phyloP scores from a whole-genome alignment of 768 basidiomycete species.

The Boletus rufocinnamomeus region DNA sequence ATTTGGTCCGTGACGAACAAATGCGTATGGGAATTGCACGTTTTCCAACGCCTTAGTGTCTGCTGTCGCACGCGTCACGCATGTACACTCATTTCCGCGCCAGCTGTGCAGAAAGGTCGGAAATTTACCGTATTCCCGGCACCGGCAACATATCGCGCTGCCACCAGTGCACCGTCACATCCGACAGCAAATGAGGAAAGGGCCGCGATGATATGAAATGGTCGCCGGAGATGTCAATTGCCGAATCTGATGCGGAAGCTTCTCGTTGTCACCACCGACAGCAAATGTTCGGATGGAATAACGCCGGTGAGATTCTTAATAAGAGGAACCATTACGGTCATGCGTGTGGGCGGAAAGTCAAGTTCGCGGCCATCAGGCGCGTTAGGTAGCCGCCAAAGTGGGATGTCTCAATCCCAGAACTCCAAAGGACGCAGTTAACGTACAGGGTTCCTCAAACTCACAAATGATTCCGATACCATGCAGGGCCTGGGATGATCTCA shows the following conservation, averaged over 20 bases:
- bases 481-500: neutral
- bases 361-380: neutral
- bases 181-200: too few species aligned
- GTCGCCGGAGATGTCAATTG: conserved; percentile 9
- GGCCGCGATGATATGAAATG: neutral
- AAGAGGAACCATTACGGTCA: neutral
- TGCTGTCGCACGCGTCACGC: too few species aligned
- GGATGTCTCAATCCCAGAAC: neutral
- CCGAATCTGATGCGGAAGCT: conserved; percentile 8
- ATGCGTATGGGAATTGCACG: neutral
- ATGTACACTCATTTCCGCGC: neutral
- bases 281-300: conserved; percentile 8
- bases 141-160: neutral
- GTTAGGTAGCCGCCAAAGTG: neutral
- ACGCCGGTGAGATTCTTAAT: conserved; percentile 9
- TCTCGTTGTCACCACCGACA: conserved; percentile 6
- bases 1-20: too few species aligned
- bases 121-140: neutral
- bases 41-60: neutral
- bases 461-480: neutral
- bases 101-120: neutral
- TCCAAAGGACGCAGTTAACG: neutral
- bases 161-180: too few species aligned
- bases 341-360: too few species aligned
- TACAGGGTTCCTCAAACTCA: neutral